Evolutionary conservation across 352 stramenopile species (phyloP), one percentile per base, ranked within the genome.

Genomic region (Pythium monospermum): DNA sequence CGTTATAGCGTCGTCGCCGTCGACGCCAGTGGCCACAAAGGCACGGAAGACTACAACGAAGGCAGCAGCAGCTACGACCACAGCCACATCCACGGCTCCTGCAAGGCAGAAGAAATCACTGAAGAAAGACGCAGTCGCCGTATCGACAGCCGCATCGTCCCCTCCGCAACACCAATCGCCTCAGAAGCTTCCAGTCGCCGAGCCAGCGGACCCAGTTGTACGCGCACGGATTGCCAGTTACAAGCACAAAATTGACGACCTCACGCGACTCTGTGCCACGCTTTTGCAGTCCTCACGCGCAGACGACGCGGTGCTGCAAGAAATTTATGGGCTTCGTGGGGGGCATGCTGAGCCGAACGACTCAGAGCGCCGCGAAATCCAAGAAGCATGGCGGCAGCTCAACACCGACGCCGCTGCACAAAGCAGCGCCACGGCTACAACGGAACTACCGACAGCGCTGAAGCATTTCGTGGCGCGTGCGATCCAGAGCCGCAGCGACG

Each of bases 141-240:
- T n/a, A n/a, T n/a, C n/a, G n/a, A n/a, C n/a, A n/a, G n/a, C n/a
- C n/a, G n/a, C n/a, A n/a, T n/a, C n/a, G n/a, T n/a, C n/a, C n/a
- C n/a, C n/a, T n/a, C n/a, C n/a, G n/a, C n/a, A n/a, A n/a, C n/a
- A n/a, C n/a, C n/a, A n/a, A n/a, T n/a, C 56, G 0, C 48, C 56
- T n/a, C 56, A 53, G 13, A 64, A 64, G 49, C 6, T 28, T 11
- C 41, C 46, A 11, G 41, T 45, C 18, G 40, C 32, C 6, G 30
- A 28, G 64, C 75, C 36, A 16, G 53, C 87, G 21, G 74, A 88
- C 52, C 75, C 78, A 3, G 64, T 65, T 3, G 61, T 81, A 35
- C 71, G 87, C 36, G 76, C 81, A 1, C 68, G 81, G 12, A 64
- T 92, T 19, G 75, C 83, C 40, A 81, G 63, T 19, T 94, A 91